A percentile compares a stretch with the other conserved stretches of the same genome.
phyloP scores from a whole-genome alignment of 2,329 filamentous ascomycete genomes.

The Lasiodiplodia citricola region DNA sequence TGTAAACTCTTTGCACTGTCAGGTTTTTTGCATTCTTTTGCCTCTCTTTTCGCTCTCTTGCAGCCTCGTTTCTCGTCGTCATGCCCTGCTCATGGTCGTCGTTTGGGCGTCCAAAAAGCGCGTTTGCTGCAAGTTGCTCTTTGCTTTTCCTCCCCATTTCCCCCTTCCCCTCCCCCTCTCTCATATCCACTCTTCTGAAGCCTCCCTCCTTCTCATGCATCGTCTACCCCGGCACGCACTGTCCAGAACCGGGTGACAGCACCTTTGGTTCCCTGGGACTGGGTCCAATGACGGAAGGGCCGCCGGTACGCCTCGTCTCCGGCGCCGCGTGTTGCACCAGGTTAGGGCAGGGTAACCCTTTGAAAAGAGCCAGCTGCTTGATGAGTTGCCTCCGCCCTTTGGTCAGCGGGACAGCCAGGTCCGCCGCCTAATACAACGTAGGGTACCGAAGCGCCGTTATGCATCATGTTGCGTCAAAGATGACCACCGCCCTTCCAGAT shows the following conservation, averaged over 20 bases:
- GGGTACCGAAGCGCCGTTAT: too few species aligned
- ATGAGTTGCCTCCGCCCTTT: too few species aligned
- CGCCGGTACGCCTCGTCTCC: not conserved
- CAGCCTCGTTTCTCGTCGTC: not conserved
- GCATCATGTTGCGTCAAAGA: too few species aligned
- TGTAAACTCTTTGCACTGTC: not conserved
- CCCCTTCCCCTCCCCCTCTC: not conserved
- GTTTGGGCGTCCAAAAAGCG: not conserved
- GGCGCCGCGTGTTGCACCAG: not conserved
- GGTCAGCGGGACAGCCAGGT: too few species aligned
- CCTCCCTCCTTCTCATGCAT: not conserved
- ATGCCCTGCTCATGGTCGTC: not conserved
- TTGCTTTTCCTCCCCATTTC: not conserved
- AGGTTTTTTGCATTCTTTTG: not conserved
- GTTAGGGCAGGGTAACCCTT: too few species aligned
- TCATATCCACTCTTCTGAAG: not conserved
- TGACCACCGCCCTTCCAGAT: too few species aligned
- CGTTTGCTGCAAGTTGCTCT: not conserved
- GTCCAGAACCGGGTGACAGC: not conserved
- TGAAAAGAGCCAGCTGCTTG: too few species aligned
- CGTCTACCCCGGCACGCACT: not conserved
- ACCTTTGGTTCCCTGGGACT: not conserved
- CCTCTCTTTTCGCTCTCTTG: not conserved
- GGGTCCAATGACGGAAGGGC: not conserved
- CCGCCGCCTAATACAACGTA: too few species aligned